Evolutionary conservation across 371 early-diverging fungal genomes (phyloP).

Genomic region (Phascolomyces articulosus): DNA sequence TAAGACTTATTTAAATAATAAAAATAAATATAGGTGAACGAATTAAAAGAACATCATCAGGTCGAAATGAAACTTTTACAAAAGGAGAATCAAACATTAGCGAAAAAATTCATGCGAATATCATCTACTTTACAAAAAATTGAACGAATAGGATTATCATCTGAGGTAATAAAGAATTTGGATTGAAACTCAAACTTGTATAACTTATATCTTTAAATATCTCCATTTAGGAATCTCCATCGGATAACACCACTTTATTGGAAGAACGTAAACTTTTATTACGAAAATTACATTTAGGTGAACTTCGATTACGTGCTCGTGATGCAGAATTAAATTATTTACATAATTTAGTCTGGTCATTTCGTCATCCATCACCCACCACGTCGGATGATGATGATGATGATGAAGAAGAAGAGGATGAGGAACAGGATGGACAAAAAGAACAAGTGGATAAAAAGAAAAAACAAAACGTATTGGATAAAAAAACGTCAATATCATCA

Average conservation of each 20-base stretch:
- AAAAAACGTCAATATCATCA: too few species aligned
- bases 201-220: too few species aligned
- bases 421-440: not conserved
- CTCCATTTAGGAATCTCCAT: constrained; percentile 16
- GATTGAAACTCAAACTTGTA: not conserved
- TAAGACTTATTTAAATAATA: not conserved
- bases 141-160: constrained; percentile 26
- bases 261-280: constrained; percentile 27
- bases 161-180: constrained; percentile 8
- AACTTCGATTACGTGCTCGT: constrained; percentile 39
- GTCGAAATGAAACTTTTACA: constrained; percentile 27
- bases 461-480: too few species aligned
- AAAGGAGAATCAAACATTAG: constrained; percentile 26
- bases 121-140: constrained; percentile 24
- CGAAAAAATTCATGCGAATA: constrained; percentile 25
- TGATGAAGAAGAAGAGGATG: not conserved
- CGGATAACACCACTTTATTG: constrained; percentile 25
- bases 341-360: constrained; percentile 23
- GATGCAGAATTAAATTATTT: constrained; percentile 45
- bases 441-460: too few species aligned
- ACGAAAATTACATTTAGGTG: constrained; percentile 35
- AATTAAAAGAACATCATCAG: constrained; percentile 21
- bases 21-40: constrained; percentile 21
- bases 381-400: not conserved
- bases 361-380: not conserved